A percentile compares a stretch with the other conserved stretches of the same genome.
These are phyloP conservation scores for Mycena rebaudengoi DNA, from an alignment of 768 basidiomycete genomes.

Conservation along the genomic window DNA sequence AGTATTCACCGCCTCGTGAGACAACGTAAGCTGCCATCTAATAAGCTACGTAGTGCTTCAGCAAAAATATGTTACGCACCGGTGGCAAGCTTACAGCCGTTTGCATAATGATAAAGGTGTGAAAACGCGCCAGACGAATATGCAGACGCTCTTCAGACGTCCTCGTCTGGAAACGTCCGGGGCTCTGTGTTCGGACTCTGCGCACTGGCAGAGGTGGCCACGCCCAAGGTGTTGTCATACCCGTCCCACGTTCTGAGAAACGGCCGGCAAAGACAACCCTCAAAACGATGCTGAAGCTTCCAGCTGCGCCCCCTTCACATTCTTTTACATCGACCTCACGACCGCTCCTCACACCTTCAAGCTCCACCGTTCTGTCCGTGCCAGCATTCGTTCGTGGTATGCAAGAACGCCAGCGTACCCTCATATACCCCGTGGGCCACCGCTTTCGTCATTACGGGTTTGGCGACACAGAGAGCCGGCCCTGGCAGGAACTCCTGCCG, in stretches of 20 bases:
- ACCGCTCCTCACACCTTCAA: too few relatives aligned
- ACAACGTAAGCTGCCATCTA: too few relatives aligned
- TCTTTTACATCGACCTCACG: too few relatives aligned
- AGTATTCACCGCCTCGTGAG: too few relatives aligned
- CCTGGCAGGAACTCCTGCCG: background rate
- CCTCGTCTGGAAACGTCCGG: background rate
- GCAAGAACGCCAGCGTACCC: background rate
- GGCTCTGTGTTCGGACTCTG: background rate
- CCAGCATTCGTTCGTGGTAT: background rate
- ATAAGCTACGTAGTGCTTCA: too few relatives aligned
- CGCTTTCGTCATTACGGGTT: background rate
- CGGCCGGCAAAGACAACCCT: background rate
- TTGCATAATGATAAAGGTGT: too few relatives aligned
- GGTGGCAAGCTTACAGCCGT: too few relatives aligned
- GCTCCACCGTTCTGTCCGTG: background rate
- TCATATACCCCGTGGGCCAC: background rate
- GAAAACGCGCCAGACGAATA: background rate
- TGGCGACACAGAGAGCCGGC: background rate
- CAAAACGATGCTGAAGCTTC: background rate
- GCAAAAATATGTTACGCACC: too few relatives aligned
- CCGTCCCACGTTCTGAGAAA: background rate
- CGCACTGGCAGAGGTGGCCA: background rate
- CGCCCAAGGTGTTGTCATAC: background rate
- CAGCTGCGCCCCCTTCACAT: too few relatives aligned
- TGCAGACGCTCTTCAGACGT: background rate